Base-by-base conservation (phyloP, 1,284 basidiomycete species). In the Veloporphyrellus conicus region DNA sequence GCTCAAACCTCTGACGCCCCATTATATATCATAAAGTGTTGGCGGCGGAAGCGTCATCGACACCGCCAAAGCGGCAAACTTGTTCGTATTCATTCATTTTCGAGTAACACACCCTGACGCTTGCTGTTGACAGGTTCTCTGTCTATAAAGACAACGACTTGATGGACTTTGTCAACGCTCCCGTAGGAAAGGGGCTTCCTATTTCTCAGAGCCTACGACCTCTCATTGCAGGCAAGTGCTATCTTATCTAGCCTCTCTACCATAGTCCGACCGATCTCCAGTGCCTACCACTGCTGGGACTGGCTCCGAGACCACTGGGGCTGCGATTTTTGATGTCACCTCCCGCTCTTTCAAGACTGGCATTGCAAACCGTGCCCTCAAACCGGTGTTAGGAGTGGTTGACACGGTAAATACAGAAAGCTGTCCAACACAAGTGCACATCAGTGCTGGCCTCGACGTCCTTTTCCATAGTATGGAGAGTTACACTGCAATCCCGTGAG, bases 261-360 rank as follows among this genome's bases (percentile, higher is more conserved):
- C 28, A 35, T 29, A 25, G 38, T 38, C 23, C 41, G 39, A 55
- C 31, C 42, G 18, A 9, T 40, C 18, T 41, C 8, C 51, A 82
- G 81, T 97, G 19, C 93, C 93, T 10, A 98, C 95, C 3, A 98
- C 94, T 7, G 94, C 95, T 34, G 93, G 94, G 43, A 98, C 94
- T n/a, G 94, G 93, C 12, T 92, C 90, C 3, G 93, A 98, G 69
- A 98, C 95, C 1, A 98, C 94, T 3, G 95, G 95, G n/a, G 91
- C 95, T 1, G 92, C 95, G 14, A 97, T 98, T 58, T 81, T 96
- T 41, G 95, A 97, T 66, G 88, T 93, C 50, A 85, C 91, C 0
- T 92, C 91, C 1, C 81, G 80, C 60, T 81, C 84, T 14, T 95
- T 96, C 78, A 98, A 98, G 75, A 97, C 94, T 11, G 94, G 95